phyloP scores from a whole-genome alignment of 2,329 filamentous ascomycete species.

The Colletotrichum falcatum region DNA sequence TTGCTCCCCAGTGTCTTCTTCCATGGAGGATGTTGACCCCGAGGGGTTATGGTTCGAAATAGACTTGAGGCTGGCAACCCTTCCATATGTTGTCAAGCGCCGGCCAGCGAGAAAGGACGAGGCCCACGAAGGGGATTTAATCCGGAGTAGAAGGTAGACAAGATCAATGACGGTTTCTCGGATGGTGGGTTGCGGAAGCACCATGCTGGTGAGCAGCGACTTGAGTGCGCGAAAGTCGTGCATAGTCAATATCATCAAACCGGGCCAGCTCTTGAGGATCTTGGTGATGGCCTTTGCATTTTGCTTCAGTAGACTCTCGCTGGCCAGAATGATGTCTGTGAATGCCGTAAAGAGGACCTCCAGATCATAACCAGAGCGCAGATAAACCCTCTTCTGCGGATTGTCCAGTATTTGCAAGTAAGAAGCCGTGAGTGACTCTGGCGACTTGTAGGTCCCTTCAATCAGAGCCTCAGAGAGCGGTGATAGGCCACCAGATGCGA shows the following conservation, averaged over 20 bases:
- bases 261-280: constrained; percentile 93
- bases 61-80: constrained; percentile 85
- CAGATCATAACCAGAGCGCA: constrained; percentile 90
- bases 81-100: constrained; percentile 94
- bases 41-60: constrained; percentile 56
- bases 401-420: constrained; percentile 91
- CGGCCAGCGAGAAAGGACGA: constrained; percentile 94
- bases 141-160: constrained; percentile 82
- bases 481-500: constrained; percentile 85
- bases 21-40: constrained; percentile 58
- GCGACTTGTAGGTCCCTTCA: constrained; percentile 91
- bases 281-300: constrained; percentile 94
- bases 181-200: constrained; percentile 66
- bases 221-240: constrained; percentile 86
- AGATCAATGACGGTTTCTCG: constrained; percentile 88
- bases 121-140: constrained; percentile 95
- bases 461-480: constrained; percentile 92
- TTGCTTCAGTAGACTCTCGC: constrained; percentile 76
- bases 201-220: constrained; percentile 78
- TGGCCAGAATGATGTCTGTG: constrained; percentile 80
- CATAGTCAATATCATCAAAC: constrained; percentile 88
- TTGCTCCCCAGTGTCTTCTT: constrained; percentile 78
- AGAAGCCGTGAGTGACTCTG: constrained; percentile 87
- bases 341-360: constrained; percentile 93
- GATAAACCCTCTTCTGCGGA: constrained; percentile 81